phyloP scores from a whole-genome alignment of 148 eudicot species.

The Nepenthes gracilis region DNA sequence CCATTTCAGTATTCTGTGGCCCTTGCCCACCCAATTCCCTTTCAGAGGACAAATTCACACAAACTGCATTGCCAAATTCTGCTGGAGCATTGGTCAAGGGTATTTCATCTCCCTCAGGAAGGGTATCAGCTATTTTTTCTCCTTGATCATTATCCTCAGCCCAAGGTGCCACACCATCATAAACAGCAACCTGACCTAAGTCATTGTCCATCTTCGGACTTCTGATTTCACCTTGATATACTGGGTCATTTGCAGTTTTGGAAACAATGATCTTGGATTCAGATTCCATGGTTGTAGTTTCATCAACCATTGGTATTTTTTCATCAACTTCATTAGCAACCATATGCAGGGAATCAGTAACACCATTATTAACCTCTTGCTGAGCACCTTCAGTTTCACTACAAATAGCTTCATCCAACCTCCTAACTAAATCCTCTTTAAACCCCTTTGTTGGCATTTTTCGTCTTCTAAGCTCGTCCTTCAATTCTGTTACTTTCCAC shows the following conservation, averaged over 20 bases:
- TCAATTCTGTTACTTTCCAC: conserved; percentile 88
- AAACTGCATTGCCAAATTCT: neutral
- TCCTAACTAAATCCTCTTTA: conserved; percentile 68
- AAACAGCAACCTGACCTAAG: neutral
- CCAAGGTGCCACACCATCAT: neutral
- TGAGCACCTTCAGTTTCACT: conserved; percentile 30
- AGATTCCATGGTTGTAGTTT: neutral
- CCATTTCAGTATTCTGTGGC: conserved; percentile 6
- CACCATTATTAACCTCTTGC: conserved; percentile 19
- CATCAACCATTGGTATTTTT: conserved; percentile 6
- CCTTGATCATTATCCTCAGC: neutral
- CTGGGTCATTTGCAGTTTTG: neutral
- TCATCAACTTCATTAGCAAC: conserved; percentile 15
- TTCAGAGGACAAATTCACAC: neutral
- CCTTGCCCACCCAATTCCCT: neutral
- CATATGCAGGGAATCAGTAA: conserved; percentile 13
- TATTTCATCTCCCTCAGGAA: neutral
- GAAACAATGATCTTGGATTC: neutral
- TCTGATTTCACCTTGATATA: neutral
- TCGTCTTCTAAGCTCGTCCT: conserved; percentile 83
- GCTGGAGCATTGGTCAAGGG: neutral
- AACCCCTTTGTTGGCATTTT: conserved; percentile 63
- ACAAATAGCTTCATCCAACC: conserved; percentile 63
- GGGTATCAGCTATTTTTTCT: neutral
- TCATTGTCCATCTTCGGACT: neutral